phyloP scores from a whole-genome alignment of 148 eudicot species.

The Rhododendron ovatum region DNA sequence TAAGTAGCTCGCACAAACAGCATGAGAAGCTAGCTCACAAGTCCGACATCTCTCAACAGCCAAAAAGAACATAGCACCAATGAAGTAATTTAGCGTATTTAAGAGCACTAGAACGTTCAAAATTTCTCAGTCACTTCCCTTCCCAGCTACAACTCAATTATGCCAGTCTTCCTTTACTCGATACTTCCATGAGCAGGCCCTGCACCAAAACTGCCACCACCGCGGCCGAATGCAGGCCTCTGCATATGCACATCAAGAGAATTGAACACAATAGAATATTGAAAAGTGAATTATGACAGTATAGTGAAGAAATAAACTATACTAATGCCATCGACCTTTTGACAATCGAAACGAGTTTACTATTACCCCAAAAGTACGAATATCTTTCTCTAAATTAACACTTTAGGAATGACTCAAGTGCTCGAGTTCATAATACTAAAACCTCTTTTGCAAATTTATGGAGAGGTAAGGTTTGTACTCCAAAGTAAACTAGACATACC shows the following conservation, averaged over 20 bases:
- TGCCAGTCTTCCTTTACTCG: neutral
- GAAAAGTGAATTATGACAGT: neutral
- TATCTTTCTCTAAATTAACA: neutral
- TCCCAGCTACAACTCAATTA: neutral
- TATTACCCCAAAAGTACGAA: neutral
- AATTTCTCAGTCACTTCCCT: neutral
- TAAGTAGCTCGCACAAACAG: neutral
- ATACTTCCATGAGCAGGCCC: neutral
- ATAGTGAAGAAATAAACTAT: neutral
- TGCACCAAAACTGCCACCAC: conserved; percentile 3
- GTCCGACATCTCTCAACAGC: neutral
- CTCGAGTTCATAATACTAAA: neutral
- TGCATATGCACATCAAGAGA: neutral
- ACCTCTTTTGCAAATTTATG: neutral
- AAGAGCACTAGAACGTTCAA: neutral
- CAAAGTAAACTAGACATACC: neutral
- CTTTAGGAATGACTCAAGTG: neutral
- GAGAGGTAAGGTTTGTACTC: neutral
- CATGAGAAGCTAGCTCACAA: neutral
- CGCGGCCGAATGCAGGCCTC: neutral
- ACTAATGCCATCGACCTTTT: neutral
- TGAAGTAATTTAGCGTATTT: neutral
- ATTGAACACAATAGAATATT: neutral
- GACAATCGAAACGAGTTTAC: neutral
- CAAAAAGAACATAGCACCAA: neutral